These are phyloP conservation scores for Macrolepiota dolichaula DNA, from an alignment of 768 basidiomycete genomes.

Conservation along the genomic window DNA sequence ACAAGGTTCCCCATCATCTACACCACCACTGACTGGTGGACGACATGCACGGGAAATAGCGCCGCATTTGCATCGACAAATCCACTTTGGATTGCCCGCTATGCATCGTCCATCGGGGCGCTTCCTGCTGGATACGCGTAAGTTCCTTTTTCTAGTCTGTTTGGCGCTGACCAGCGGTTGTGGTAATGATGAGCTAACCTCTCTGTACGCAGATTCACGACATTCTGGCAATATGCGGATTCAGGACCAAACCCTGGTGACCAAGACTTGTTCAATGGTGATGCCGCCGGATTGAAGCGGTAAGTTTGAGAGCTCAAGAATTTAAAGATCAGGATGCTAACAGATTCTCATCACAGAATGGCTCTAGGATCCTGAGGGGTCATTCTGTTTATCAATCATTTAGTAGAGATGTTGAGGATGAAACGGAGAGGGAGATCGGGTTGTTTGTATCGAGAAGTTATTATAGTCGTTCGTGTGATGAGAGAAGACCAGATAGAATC, in stretches of 20 bases:
- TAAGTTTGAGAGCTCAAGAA: not conserved
- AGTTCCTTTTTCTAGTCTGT: constrained; percentile 13
- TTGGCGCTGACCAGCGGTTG: too few relatives aligned
- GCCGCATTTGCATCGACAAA: constrained; percentile 44
- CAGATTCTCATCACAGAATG: not conserved
- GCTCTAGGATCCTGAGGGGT: not conserved
- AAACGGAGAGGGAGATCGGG: not conserved
- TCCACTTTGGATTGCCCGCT: constrained; percentile 62
- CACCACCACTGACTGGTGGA: constrained; percentile 69
- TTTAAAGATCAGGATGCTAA: not conserved
- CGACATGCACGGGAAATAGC: constrained; percentile 59
- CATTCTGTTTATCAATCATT: not conserved
- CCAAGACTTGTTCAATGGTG: constrained; percentile 54
- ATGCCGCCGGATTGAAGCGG: constrained; percentile 9
- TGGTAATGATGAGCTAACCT: not conserved
- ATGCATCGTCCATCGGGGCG: constrained; percentile 43
- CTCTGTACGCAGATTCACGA: constrained; percentile 30
- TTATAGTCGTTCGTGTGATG: not conserved
- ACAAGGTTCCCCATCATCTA: constrained; percentile 27
- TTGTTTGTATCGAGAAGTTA: not conserved
- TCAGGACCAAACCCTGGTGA: constrained; percentile 56
- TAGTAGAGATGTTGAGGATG: not conserved
- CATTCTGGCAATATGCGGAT: constrained; percentile 58
- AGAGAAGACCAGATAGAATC: not conserved
- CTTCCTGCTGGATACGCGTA: constrained; percentile 59